Evolutionary conservation across 805 yeast genomes (phyloP).

Genomic region (Tetrapisispora pingtungensis): DNA sequence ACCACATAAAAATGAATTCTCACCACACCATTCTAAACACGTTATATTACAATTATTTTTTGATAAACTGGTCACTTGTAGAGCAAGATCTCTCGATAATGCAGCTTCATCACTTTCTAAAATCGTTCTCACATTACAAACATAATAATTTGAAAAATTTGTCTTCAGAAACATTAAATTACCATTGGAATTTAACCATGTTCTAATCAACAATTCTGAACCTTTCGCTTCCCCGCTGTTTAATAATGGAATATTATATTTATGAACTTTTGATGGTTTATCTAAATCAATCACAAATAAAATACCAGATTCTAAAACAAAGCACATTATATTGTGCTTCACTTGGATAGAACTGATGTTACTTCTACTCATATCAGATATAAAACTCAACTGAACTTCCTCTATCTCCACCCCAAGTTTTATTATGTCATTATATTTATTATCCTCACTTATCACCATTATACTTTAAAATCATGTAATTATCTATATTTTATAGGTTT

Average conservation of each 20-base stretch:
- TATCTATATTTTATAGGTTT: no score
- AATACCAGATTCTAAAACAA: constrained; percentile 43
- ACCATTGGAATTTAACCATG: constrained; percentile 21
- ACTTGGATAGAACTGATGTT: constrained; percentile 45
- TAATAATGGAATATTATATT: constrained; percentile 28
- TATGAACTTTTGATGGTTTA: constrained; percentile 49
- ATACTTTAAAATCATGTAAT: no score
- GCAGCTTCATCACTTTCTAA: not conserved
- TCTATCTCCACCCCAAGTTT: constrained; percentile 21
- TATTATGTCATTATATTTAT: not conserved
- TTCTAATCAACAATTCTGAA: constrained; percentile 15
- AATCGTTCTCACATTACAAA: constrained; percentile 8
- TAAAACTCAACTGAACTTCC: constrained; percentile 41
- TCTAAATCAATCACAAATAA: constrained; percentile 59
- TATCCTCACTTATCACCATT: not conserved
- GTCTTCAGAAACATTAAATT: constrained; percentile 20
- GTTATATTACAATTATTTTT: constrained; percentile 20
- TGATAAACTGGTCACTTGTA: constrained; percentile 10
- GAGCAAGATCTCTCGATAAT: not conserved
- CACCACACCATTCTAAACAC: constrained; percentile 15
- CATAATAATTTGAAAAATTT: constrained; percentile 23
- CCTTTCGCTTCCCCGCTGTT: constrained; percentile 4
- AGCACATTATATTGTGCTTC: constrained; percentile 42
- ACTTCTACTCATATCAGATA: constrained; percentile 33
- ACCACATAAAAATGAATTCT: constrained; percentile 14